Evolutionary conservation across 169 alveolate genomes (phyloP).

Genomic region (Blepharisma undulans): DNA sequence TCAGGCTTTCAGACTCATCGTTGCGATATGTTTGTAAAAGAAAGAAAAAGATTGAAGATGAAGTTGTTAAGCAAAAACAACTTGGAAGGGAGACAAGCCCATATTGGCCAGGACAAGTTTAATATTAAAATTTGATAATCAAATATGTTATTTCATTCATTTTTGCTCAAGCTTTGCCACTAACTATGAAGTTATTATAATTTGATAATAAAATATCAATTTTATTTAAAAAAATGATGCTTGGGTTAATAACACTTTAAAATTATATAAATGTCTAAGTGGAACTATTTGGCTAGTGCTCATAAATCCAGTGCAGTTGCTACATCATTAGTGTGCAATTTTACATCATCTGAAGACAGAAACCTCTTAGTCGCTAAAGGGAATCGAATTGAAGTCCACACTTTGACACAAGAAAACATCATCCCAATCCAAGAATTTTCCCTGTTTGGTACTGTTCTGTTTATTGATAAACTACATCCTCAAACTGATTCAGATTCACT

Average conservation of each 20-base stretch:
- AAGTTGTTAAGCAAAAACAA: not conserved
- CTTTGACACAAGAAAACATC: not conserved
- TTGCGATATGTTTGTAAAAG: not conserved
- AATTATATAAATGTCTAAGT: not conserved
- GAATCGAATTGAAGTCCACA: not conserved
- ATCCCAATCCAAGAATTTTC: not conserved
- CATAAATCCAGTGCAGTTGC: constrained; percentile 1
- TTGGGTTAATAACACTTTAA: no score
- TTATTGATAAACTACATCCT: not conserved
- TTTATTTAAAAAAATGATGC: no score
- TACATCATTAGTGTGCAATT: not conserved
- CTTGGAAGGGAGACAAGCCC: not conserved
- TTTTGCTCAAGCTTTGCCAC: no score
- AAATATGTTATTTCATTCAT: not conserved
- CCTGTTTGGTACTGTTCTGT: not conserved
- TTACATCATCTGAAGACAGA: not conserved
- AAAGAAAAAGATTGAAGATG: not conserved
- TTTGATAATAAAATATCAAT: no score
- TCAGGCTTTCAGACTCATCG: not conserved
- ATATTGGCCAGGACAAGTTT: not conserved
- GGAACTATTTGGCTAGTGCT: constrained; percentile 13
- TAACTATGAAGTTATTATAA: no score
- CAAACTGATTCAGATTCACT: not conserved
- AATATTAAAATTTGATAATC: not conserved
- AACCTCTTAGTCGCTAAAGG: not conserved